A percentile compares a stretch with the other conserved stretches of the same genome.
Evolutionary conservation across 2,329 filamentous ascomycete species (phyloP).

Genomic region (Myriangium duriaei): DNA sequence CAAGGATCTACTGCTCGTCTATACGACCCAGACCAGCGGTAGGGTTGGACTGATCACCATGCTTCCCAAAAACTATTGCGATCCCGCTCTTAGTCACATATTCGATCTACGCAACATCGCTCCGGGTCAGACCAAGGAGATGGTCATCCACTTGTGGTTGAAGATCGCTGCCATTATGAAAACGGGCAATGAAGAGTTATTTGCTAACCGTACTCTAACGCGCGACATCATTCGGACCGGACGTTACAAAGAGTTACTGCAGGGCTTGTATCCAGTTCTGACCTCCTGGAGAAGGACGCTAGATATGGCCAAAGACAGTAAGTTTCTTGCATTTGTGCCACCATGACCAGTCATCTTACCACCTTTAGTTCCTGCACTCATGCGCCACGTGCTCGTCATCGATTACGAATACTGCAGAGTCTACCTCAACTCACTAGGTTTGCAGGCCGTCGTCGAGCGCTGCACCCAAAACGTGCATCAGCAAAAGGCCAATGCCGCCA

Average conservation of each 20-base stretch:
- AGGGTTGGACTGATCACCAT: conserved; percentile 87
- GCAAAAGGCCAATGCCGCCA: conserved; percentile 21
- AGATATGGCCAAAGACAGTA: conserved; percentile 51
- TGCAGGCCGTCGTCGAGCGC: conserved; percentile 89
- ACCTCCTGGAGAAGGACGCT: conserved; percentile 71
- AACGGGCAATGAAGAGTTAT: conserved; percentile 75
- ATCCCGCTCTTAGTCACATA: conserved; percentile 23
- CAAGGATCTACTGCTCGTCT: conserved; percentile 76
- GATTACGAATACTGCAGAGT: conserved; percentile 93
- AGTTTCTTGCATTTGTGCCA: conserved; percentile 8
- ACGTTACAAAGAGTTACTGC: conserved; percentile 67
- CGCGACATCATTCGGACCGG: conserved; percentile 79
- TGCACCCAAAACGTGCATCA: conserved; percentile 50
- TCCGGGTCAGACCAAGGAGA: conserved; percentile 31
- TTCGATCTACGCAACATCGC: conserved; percentile 18
- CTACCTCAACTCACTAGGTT: conserved; percentile 84
- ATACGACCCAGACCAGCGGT: conserved; percentile 86
- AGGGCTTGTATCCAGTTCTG: conserved; percentile 68
- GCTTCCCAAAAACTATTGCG: conserved; percentile 48
- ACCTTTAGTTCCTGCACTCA: conserved; percentile 39
- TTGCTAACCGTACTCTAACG: conserved; percentile 75
- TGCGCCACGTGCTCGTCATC: conserved; percentile 70
- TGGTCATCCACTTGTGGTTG: conserved; percentile 73
- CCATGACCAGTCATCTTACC: not conserved
- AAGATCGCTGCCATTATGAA: conserved; percentile 90